phyloP scores from a whole-genome alignment of 1,139 yeast species.

The Kodamaea derodonti region DNA sequence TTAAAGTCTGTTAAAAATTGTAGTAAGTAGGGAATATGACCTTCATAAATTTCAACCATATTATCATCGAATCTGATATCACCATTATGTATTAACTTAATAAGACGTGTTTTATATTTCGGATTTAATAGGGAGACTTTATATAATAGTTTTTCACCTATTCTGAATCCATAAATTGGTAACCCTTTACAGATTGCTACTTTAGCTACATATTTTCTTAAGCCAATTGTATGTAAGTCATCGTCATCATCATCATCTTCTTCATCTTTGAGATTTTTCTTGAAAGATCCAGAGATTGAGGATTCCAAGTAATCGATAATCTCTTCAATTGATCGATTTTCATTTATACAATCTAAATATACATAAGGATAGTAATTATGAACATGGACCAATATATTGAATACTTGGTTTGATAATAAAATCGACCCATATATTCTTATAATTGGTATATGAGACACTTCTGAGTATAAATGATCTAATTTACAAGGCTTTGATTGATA shows the following conservation, averaged over 20 bases:
- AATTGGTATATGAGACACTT: constrained; percentile 60
- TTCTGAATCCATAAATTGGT: constrained; percentile 80
- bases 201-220: constrained; percentile 54
- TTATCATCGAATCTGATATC: constrained; percentile 3
- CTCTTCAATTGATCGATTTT: not conserved
- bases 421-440: constrained; percentile 70
- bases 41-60: constrained; percentile 45
- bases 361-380: constrained; percentile 86
- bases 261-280: constrained; percentile 9
- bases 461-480: constrained; percentile 29
- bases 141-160: constrained; percentile 59
- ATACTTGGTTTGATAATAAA: constrained; percentile 2
- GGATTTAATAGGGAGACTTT: constrained; percentile 72
- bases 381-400: constrained; percentile 52
- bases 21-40: constrained; percentile 72
- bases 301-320: constrained; percentile 7
- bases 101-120: constrained; percentile 51
- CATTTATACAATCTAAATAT: constrained; percentile 47
- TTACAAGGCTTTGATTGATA: constrained; percentile 46
- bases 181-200: constrained; percentile 65
- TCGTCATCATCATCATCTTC: constrained; percentile 11
- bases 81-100: constrained; percentile 36
- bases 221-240: constrained; percentile 1
- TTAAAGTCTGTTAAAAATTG: constrained; percentile 85
- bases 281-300: constrained; percentile 9